Conservation (phyloP, 2,329 filamentous ascomycete species). For the Stylonectria norvegica region DNA sequence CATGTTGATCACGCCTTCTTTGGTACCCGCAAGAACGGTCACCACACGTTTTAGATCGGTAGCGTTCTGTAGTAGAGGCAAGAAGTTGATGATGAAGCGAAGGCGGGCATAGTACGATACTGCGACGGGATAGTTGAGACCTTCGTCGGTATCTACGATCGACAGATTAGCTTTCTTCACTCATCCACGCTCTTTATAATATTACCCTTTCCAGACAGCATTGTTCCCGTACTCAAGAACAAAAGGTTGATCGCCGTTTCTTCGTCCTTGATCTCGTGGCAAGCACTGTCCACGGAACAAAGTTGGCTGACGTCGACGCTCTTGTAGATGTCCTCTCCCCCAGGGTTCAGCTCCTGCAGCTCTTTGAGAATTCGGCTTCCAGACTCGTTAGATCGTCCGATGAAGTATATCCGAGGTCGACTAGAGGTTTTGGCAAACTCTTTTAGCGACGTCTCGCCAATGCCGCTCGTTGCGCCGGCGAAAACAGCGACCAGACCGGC, state of each 20-base stretch:
- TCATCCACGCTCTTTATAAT: background rate
- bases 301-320: constrained; percentile 3
- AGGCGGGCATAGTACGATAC: constrained; percentile 5
- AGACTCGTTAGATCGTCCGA: constrained; percentile 1
- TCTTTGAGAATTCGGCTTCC: background rate
- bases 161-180: background rate
- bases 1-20: constrained; percentile 5
- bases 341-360: background rate
- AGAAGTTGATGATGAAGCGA: constrained; percentile 6
- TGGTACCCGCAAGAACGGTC: constrained; percentile 5
- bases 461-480: constrained; percentile 1
- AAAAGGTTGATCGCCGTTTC: constrained; percentile 3
- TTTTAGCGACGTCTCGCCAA: constrained; percentile 1
- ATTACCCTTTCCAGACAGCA: background rate
- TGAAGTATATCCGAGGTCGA: constrained; percentile 1
- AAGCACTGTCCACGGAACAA: constrained; percentile 1
- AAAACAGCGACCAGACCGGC: background rate
- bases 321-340: constrained; percentile 1
- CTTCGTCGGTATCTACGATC: constrained; percentile 5
- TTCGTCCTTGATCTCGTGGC: constrained; percentile 2
- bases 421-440: background rate
- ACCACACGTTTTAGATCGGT: constrained; percentile 7
- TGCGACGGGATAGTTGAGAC: constrained; percentile 2
- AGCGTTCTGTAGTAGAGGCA: constrained; percentile 5
- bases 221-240: background rate